These are phyloP conservation scores for Orbilia javanica DNA, from an alignment of 2,329 filamentous ascomycete genomes.

Conservation along the genomic window DNA sequence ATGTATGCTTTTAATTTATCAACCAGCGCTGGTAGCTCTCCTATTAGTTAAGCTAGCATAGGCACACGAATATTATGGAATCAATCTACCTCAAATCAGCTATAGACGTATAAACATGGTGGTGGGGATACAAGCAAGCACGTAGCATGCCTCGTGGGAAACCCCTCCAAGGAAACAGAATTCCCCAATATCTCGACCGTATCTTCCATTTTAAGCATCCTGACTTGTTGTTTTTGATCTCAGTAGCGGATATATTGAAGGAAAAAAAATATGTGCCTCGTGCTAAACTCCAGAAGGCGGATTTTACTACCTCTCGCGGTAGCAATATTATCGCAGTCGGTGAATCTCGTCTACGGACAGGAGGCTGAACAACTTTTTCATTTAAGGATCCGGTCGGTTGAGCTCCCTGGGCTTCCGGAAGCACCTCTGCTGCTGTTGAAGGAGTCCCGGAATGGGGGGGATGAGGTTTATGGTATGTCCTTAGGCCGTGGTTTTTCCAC, in stretches of 20 bases:
- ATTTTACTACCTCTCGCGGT: neutral
- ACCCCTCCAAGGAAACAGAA: too few relatives aligned
- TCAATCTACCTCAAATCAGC: slow-evolving; percentile 13
- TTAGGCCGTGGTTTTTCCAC: too few relatives aligned
- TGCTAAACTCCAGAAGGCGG: slow-evolving; percentile 8
- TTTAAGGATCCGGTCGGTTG: neutral
- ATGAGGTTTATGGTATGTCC: slow-evolving; percentile 35
- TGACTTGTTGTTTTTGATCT: neutral
- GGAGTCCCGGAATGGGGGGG: neutral
- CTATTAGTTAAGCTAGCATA: neutral
- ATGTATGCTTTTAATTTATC: neutral
- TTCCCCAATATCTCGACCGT: neutral
- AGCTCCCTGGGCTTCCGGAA: neutral
- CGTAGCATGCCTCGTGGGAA: neutral
- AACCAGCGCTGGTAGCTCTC: neutral
- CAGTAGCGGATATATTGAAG: neutral
- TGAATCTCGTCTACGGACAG: neutral
- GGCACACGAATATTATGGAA: neutral
- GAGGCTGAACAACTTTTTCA: slow-evolving; percentile 24
- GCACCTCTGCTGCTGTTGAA: neutral
- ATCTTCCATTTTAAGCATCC: neutral
- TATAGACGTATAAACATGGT: neutral
- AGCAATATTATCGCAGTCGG: neutral
- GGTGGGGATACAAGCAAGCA: neutral
- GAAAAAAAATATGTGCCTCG: slow-evolving; percentile 20